Conservation (phyloP, 1,284 basidiomycete genomes). For the Ganoderma sinense region DNA sequence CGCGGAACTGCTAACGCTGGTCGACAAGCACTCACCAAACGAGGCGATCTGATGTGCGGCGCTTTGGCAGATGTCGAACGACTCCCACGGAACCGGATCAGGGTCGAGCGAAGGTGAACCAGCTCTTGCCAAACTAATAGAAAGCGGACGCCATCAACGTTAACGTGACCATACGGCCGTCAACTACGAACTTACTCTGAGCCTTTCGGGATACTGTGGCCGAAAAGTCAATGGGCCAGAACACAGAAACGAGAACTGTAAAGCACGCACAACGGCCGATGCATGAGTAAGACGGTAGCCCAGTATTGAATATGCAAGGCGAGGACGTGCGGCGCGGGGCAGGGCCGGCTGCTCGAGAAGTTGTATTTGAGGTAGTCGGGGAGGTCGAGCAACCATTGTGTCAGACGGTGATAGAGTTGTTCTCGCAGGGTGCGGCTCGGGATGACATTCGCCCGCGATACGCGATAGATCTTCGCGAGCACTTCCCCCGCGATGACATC, state of each 20-base stretch:
- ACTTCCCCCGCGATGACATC: constrained; percentile 71
- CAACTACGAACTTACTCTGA: constrained; percentile 57
- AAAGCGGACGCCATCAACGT: background rate
- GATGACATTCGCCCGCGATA: constrained; percentile 56
- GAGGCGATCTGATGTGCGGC: constrained; percentile 80
- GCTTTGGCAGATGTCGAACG: constrained; percentile 79
- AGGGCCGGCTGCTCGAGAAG: constrained; percentile 57
- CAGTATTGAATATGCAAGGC: constrained; percentile 83
- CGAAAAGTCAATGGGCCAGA: constrained; percentile 2
- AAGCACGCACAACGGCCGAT: constrained; percentile 79
- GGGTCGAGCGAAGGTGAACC: constrained; percentile 24
- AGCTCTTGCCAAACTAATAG: constrained; percentile 12
- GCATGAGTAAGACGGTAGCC: constrained; percentile 78
- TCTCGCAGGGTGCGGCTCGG: constrained; percentile 56
- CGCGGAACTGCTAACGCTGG: background rate
- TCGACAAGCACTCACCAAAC: constrained; percentile 55
- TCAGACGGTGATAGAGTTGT: constrained; percentile 69
- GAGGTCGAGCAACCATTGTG: constrained; percentile 80
- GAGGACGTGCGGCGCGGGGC: constrained; percentile 72
- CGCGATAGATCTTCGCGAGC: constrained; percentile 77
- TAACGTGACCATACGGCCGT: constrained; percentile 42
- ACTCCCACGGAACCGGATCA: constrained; percentile 51
- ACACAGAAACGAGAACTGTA: background rate
- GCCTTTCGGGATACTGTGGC: constrained; percentile 71
- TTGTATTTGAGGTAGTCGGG: constrained; percentile 70